These are phyloP conservation scores for Globisporangium okanoganense DNA, from an alignment of 352 stramenopile species.

Conservation along the genomic window DNA sequence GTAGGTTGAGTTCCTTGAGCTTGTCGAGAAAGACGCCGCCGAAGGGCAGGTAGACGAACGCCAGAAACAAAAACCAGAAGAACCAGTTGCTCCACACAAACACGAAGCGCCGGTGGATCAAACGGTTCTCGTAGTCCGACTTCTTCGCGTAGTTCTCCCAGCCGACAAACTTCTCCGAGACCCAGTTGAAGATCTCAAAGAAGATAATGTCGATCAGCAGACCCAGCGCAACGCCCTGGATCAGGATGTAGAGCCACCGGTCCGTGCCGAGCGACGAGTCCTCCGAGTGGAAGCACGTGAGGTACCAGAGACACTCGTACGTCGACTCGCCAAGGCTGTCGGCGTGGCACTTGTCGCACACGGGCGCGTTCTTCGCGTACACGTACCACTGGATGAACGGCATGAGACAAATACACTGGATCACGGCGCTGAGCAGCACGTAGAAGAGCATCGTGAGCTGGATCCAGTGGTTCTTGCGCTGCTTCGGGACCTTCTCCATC, in stretches of 20 bases:
- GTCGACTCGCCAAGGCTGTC: constrained; percentile 23
- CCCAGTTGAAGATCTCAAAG: constrained; percentile 87
- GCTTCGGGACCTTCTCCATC: constrained; percentile 85
- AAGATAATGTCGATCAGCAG: constrained; percentile 89
- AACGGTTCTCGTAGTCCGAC: constrained; percentile 81
- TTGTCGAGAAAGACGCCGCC: constrained; percentile 60
- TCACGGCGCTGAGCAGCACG: constrained; percentile 60
- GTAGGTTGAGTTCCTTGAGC: constrained; percentile 44
- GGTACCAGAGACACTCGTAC: constrained; percentile 77
- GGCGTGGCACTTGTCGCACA: constrained; percentile 56
- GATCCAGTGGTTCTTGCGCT: constrained; percentile 83
- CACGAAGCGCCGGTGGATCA: constrained; percentile 85
- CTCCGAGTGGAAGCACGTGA: constrained; percentile 77
- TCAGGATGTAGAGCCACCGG: constrained; percentile 87
- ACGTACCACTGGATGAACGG: constrained; percentile 90
- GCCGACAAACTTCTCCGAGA: constrained; percentile 83
- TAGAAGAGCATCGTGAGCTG: constrained; percentile 87
- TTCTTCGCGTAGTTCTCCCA: constrained; percentile 89
- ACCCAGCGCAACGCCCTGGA: constrained; percentile 77
- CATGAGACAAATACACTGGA: constrained; percentile 81
- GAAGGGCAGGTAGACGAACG: constrained; percentile 89
- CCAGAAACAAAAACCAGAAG: constrained; percentile 89
- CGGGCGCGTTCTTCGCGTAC: constrained; percentile 81
- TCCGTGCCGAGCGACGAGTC: constrained; percentile 76
- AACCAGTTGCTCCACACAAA: constrained; percentile 93